These are phyloP conservation scores for Linderniella brevidens DNA, from an alignment of 257 asterid species.

Conservation along the genomic window DNA sequence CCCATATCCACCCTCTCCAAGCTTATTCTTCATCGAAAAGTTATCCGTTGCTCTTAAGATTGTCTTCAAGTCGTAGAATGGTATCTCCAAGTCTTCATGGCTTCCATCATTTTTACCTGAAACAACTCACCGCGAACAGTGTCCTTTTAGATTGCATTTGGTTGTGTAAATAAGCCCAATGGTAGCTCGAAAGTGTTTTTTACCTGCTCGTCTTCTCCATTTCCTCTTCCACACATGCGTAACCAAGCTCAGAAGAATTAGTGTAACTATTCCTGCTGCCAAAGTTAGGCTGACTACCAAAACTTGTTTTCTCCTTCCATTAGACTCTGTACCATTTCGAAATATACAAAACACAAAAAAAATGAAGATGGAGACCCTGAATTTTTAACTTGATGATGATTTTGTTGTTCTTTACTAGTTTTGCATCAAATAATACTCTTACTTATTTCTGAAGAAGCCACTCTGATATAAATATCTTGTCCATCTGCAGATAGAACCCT, in stretches of 20 bases:
- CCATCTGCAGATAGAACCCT: constrained; percentile 12
- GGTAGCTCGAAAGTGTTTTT: not conserved
- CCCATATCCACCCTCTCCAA: constrained; percentile 20
- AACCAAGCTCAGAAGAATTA: constrained; percentile 5
- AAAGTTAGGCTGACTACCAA: constrained; percentile 3
- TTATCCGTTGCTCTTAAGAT: constrained; percentile 15
- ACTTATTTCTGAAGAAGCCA: constrained; percentile 23
- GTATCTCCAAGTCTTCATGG: constrained; percentile 11
- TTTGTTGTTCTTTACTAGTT: not conserved
- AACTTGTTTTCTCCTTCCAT: constrained; percentile 3
- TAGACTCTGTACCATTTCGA: not conserved
- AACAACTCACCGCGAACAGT: not conserved
- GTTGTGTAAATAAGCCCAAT: not conserved
- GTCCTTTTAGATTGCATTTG: not conserved
- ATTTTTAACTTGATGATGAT: not conserved
- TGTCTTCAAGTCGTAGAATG: constrained; percentile 6
- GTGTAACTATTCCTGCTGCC: not conserved
- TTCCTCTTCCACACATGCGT: constrained; percentile 3
- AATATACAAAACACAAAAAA: not conserved
- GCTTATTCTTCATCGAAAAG: constrained; percentile 11
- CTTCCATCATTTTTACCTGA: not conserved
- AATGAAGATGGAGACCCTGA: not conserved
- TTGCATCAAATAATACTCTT: not conserved
- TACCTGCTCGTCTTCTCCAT: not conserved
- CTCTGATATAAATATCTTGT: constrained; percentile 18